phyloP scores from a whole-genome alignment of 345 rosid species.

The Eucalyptus brandiana region DNA sequence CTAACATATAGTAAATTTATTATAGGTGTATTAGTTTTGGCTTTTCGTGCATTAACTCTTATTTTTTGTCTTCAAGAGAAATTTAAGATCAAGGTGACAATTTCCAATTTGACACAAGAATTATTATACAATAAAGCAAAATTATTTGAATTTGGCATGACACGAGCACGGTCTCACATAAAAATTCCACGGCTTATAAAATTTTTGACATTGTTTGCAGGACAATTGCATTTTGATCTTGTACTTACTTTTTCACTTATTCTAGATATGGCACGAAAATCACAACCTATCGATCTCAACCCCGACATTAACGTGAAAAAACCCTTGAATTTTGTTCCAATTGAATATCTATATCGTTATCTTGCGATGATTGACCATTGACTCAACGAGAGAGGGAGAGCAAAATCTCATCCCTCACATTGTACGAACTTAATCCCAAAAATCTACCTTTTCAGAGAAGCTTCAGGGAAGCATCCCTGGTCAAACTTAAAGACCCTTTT shows the following conservation, averaged over 20 bases:
- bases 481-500: neutral
- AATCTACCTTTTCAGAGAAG: neutral
- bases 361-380: neutral
- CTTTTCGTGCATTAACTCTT: too few species aligned
- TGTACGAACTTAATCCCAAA: too few species aligned
- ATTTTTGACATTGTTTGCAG: neutral
- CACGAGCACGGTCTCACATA: neutral
- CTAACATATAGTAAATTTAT: accelerated
- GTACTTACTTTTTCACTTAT: neutral
- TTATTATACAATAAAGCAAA: too few species aligned
- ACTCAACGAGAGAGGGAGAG: too few species aligned
- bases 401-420: too few species aligned
- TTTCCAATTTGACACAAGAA: neutral
- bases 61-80: neutral
- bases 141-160: neutral
- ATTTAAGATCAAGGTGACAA: neutral
- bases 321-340: neutral
- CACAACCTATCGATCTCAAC: neutral
- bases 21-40: too few species aligned
- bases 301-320: neutral
- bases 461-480: neutral
- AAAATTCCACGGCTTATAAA: neutral
- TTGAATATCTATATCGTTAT: neutral
- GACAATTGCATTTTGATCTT: neutral
- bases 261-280: too few species aligned